Conservation (phyloP, 1,284 basidiomycete genomes). For the Rhodotorula mucilaginosa region DNA sequence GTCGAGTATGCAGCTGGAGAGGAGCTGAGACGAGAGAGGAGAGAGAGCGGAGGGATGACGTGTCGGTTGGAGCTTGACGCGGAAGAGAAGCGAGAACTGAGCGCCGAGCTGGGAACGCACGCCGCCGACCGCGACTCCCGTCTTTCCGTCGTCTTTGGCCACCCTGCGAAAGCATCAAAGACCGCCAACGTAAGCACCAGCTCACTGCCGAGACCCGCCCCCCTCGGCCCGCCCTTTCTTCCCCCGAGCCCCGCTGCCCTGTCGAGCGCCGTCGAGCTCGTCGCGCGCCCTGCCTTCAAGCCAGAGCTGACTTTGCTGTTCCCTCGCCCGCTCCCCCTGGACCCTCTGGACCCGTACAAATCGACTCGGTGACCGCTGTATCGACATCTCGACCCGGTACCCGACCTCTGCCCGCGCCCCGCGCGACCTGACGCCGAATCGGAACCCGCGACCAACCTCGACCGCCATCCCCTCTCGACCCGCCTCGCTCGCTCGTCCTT, state of each 20-base stretch:
- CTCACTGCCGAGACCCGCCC: background rate
- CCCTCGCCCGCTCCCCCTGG: background rate
- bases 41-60: background rate
- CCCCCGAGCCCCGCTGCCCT: background rate
- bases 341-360: background rate
- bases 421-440: background rate
- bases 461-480: background rate
- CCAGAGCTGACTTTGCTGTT: background rate
- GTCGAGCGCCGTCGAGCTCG: background rate
- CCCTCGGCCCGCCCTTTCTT: background rate
- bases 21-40: background rate
- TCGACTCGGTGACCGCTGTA: background rate
- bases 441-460: background rate
- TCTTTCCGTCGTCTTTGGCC: constrained; percentile 9
- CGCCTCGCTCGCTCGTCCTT: background rate
- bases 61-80: background rate
- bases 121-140: background rate
- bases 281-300: too few relatives aligned
- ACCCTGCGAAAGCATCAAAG: constrained; percentile 6
- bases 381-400: background rate
- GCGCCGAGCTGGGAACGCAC: background rate
- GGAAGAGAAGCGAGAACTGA: background rate
- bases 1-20: background rate
- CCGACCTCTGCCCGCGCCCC: background rate
- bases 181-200: background rate